phyloP scores from a whole-genome alignment of 1,139 yeast genomes.

The Hyphopichia fennica region DNA sequence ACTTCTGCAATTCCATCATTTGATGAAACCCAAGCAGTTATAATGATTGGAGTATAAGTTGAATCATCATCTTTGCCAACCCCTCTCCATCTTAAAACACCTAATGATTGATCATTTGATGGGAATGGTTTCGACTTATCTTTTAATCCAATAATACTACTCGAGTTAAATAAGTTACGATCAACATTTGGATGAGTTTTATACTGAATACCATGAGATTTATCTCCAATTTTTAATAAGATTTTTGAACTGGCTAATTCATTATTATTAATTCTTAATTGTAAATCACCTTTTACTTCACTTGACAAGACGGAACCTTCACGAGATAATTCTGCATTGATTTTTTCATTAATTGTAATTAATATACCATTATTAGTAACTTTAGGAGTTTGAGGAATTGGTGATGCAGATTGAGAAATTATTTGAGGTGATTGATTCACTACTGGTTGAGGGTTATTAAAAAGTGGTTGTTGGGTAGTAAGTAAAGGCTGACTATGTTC shows the following conservation, averaged over 20 bases:
- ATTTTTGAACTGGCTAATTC: conserved; percentile 67
- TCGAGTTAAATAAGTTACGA: conserved; percentile 60
- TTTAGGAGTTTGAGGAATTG: conserved; percentile 30
- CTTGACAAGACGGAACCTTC: conserved; percentile 77
- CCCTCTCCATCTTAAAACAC: conserved; percentile 89
- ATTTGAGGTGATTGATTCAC: conserved; percentile 9
- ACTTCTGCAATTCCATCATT: conserved; percentile 66
- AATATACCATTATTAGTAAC: conserved; percentile 73
- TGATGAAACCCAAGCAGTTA: conserved; percentile 83
- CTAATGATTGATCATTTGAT: conserved; percentile 82
- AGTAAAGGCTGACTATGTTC: conserved; percentile 49
- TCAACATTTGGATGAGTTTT: conserved; percentile 97
- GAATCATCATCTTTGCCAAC: conserved; percentile 61
- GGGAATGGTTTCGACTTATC: conserved; percentile 84
- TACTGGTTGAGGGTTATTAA: conserved; percentile 17
- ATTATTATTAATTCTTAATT: conserved; percentile 78
- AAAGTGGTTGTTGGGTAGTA: conserved; percentile 24
- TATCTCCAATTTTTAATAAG: conserved; percentile 50
- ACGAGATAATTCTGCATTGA: conserved; percentile 75
- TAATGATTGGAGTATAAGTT: conserved; percentile 63
- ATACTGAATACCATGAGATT: conserved; percentile 59
- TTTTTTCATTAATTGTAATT: conserved; percentile 73
- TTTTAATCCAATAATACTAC: conserved; percentile 67
- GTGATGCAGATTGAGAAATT: conserved; percentile 21
- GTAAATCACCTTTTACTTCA: conserved; percentile 89